These are phyloP conservation scores for Reticulascus tulasneorum DNA, from an alignment of 2,329 filamentous ascomycete genomes.

Conservation along the genomic window DNA sequence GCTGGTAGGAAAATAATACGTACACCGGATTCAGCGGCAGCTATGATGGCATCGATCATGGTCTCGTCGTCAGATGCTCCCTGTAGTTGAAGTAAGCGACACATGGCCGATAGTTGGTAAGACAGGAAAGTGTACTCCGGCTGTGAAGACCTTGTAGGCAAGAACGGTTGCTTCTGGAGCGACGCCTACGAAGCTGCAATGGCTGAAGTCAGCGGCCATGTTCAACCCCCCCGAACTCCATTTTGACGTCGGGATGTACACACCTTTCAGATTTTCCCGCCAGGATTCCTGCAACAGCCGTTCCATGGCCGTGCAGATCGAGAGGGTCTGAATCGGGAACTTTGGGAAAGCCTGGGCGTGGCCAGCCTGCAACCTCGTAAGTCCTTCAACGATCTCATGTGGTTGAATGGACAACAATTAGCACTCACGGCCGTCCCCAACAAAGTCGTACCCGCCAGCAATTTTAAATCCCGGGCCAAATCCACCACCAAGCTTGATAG, in stretches of 20 bases:
- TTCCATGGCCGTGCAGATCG: slow-evolving; percentile 30
- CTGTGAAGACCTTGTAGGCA: slow-evolving; percentile 25
- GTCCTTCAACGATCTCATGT: too few species aligned
- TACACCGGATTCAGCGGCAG: slow-evolving; percentile 19
- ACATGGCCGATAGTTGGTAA: slow-evolving; percentile 2
- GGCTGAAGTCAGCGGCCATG: too few species aligned
- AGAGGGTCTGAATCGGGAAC: slow-evolving; percentile 27
- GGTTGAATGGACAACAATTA: slow-evolving; percentile 16
- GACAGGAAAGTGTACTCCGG: too few species aligned
- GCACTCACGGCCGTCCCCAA: slow-evolving; percentile 8
- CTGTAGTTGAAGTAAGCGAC: not conserved
- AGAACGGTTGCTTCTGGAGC: slow-evolving; percentile 21
- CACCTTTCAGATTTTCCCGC: too few species aligned
- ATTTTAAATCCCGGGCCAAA: slow-evolving; percentile 12
- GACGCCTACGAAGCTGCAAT: slow-evolving; percentile 12
- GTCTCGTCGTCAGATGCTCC: too few species aligned
- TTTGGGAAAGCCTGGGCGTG: too few species aligned
- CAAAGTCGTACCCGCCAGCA: slow-evolving; percentile 12
- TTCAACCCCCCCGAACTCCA: too few species aligned
- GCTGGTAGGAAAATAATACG: rapidly evolving
- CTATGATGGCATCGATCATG: slow-evolving; percentile 21
- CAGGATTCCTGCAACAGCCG: slow-evolving; percentile 27
- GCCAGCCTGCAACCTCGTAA: too few species aligned
- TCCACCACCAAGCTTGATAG: slow-evolving; percentile 10
- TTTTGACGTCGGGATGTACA: not conserved